Evolutionary conservation across 1,139 yeast genomes (phyloP).

Genomic region (Saccharomyces pastorianus): DNA sequence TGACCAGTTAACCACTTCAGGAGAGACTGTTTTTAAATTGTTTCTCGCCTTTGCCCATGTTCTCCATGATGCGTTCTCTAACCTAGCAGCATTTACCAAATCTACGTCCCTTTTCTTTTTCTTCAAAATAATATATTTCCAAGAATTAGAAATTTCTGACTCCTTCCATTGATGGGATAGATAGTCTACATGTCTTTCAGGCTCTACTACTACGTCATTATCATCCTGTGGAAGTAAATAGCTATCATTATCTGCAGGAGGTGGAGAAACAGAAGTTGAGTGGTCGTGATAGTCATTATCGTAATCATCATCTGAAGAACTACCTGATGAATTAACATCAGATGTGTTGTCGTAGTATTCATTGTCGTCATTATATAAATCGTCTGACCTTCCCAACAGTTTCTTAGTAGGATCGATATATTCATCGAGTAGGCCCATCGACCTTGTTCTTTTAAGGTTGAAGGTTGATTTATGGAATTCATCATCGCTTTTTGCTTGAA

Average conservation of each 20-base stretch:
- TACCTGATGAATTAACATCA: slow-evolving; percentile 5
- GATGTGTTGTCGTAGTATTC: background rate
- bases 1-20: slow-evolving; percentile 70
- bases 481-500: slow-evolving; percentile 64
- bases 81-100: slow-evolving; percentile 55
- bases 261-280: slow-evolving; percentile 27
- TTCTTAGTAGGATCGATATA: slow-evolving; percentile 43
- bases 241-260: slow-evolving; percentile 35
- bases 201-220: slow-evolving; percentile 69
- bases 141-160: slow-evolving; percentile 81
- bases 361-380: slow-evolving; percentile 2
- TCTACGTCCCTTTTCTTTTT: slow-evolving; percentile 46
- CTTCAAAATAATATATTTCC: slow-evolving; percentile 84
- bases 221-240: slow-evolving; percentile 66
- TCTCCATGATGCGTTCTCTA: slow-evolving; percentile 80
- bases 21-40: slow-evolving; percentile 58
- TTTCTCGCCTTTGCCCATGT: slow-evolving; percentile 75
- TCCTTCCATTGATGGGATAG: slow-evolving; percentile 95
- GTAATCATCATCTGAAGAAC: slow-evolving; percentile 3
- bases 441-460: slow-evolving; percentile 72
- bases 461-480: slow-evolving; percentile 68
- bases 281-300: slow-evolving; percentile 5
- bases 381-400: slow-evolving; percentile 22
- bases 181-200: slow-evolving; percentile 87
- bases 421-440: slow-evolving; percentile 73